Evolutionary conservation across 2,329 filamentous ascomycete species (phyloP).

Genomic region (Leptographium procerum): DNA sequence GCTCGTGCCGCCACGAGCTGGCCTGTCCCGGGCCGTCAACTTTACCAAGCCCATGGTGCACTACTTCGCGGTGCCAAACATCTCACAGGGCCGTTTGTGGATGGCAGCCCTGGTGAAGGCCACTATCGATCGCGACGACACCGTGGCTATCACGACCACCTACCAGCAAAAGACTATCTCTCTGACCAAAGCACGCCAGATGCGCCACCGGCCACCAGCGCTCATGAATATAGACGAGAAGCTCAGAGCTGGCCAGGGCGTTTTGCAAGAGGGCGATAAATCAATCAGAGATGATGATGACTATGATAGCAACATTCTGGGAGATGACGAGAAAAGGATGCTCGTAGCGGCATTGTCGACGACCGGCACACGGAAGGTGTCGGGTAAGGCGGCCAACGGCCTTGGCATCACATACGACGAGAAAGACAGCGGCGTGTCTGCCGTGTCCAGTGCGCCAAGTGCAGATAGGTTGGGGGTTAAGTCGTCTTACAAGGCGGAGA

Average conservation of each 20-base stretch:
- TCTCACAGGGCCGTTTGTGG: constrained; percentile 83
- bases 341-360: constrained; percentile 10
- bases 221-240: constrained; percentile 60
- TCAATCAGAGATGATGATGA: constrained; percentile 14
- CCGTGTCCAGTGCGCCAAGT: constrained; percentile 13
- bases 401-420: constrained; percentile 27
- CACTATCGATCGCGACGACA: constrained; percentile 86
- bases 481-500: constrained; percentile 20
- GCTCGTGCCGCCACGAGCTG: constrained; percentile 78
- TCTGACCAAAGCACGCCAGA: constrained; percentile 72
- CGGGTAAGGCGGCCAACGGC: constrained; percentile 14
- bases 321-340: constrained; percentile 14
- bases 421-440: constrained; percentile 26
- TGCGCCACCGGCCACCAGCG: constrained; percentile 82
- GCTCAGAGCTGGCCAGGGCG: constrained; percentile 16
- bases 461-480: constrained; percentile 15
- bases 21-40: constrained; percentile 80
- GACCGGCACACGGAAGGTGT: constrained; percentile 11
- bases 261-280: not conserved
- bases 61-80: constrained; percentile 90
- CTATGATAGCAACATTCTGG: constrained; percentile 7
- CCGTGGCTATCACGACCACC: constrained; percentile 70
- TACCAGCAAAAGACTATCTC: constrained; percentile 97
- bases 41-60: constrained; percentile 97
- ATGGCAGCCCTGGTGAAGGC: constrained; percentile 99